Evolutionary conservation across 352 stramenopile genomes (phyloP).

Genomic region (Globisporangium camurandrum): DNA sequence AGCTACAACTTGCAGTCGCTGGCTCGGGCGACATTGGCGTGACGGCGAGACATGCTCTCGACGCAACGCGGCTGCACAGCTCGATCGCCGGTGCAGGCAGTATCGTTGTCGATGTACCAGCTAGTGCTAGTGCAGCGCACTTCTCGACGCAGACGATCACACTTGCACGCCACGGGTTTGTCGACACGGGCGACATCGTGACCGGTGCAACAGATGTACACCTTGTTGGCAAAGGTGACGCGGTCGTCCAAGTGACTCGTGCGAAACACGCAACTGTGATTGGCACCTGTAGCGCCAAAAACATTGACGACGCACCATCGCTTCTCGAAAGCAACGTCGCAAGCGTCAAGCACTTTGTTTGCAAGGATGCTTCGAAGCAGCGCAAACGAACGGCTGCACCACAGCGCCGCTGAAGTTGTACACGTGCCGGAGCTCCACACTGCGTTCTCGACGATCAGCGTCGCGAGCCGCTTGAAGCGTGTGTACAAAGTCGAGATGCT

Average conservation of each 20-base stretch:
- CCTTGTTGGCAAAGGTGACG: constrained; percentile 14
- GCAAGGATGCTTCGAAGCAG: constrained; percentile 2
- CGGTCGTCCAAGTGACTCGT: constrained; percentile 9
- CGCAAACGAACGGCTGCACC: too few relatives aligned
- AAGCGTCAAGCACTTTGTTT: background rate
- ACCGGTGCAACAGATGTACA: constrained; percentile 2
- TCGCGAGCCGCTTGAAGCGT: too few relatives aligned
- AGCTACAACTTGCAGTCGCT: constrained; percentile 8
- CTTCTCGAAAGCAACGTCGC: constrained; percentile 1
- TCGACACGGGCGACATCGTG: constrained; percentile 17
- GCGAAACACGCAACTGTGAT: constrained; percentile 1
- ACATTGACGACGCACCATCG: constrained; percentile 11
- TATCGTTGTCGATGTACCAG: constrained; percentile 9
- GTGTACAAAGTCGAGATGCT: too few relatives aligned
- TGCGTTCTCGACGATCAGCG: too few relatives aligned
- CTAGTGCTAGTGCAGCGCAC: too few relatives aligned
- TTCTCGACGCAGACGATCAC: constrained; percentile 8
- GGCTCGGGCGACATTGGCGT: constrained; percentile 18
- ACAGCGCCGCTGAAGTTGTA: too few relatives aligned
- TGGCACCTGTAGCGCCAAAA: constrained; percentile 10
- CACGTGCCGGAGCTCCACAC: too few relatives aligned
- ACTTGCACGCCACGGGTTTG: constrained; percentile 15
- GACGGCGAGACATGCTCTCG: constrained; percentile 11
- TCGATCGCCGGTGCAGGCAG: constrained; percentile 15
- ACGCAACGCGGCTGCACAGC: constrained; percentile 6